phyloP scores from a whole-genome alignment of 305 asterid species.

The Solanum hybrid region DNA sequence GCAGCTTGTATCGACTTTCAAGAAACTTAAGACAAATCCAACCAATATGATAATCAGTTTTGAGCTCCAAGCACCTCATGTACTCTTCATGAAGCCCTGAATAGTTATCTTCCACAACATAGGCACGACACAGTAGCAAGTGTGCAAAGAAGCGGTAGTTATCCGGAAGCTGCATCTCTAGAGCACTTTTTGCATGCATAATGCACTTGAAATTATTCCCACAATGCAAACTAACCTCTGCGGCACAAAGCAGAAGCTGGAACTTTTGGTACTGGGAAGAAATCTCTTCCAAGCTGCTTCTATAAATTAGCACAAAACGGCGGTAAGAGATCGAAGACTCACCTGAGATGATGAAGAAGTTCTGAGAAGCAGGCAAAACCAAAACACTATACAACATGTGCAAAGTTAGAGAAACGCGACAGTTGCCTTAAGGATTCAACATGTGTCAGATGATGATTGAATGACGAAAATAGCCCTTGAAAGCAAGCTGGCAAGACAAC shows the following conservation, averaged over 20 bases:
- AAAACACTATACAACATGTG: neutral
- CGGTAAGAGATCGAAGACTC: neutral
- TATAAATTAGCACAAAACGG: too few relatives aligned
- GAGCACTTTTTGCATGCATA: conserved; percentile 49
- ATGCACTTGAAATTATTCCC: conserved; percentile 54
- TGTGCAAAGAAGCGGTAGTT: conserved; percentile 67
- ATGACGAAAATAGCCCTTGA: neutral
- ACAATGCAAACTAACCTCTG: conserved; percentile 72
- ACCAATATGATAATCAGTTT: conserved; percentile 66
- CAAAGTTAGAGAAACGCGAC: too few relatives aligned
- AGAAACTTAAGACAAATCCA: conserved; percentile 76
- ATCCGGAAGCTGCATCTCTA: conserved; percentile 39
- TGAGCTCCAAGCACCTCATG: conserved; percentile 61
- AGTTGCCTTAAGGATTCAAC: too few relatives aligned
- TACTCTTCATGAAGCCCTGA: conserved; percentile 46
- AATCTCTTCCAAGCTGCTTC: neutral
- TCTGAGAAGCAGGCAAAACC: neutral
- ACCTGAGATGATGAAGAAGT: neutral
- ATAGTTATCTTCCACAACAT: conserved; percentile 49
- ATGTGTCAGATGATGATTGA: too few relatives aligned
- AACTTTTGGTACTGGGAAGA: conserved; percentile 46
- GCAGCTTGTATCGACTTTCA: conserved; percentile 55
- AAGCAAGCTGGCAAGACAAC: neutral
- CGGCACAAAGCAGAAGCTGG: conserved; percentile 81
- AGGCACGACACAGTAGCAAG: conserved; percentile 77